Conservation (phyloP, 2,329 filamentous ascomycete species). For the Seiridium cupressi region DNA sequence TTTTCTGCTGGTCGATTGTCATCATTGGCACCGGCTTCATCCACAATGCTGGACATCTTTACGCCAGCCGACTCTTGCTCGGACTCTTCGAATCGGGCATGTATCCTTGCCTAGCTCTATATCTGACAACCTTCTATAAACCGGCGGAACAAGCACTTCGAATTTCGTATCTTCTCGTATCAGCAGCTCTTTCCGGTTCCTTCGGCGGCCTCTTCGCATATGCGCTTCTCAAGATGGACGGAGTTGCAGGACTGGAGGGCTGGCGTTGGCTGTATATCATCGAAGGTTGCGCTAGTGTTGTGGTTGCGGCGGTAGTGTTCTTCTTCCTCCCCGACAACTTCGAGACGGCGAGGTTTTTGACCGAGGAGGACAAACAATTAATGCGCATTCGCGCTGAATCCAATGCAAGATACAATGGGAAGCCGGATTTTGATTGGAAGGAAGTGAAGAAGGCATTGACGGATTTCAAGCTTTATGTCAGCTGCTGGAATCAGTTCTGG, state of each 20-base stretch:
- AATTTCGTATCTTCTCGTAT: conserved; percentile 47
- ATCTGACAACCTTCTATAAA: conserved; percentile 52
- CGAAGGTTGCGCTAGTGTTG: conserved; percentile 12
- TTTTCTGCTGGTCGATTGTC: conserved; percentile 46
- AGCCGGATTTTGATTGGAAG: conserved; percentile 8
- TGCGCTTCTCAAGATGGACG: conserved; percentile 14
- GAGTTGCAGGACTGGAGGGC: conserved; percentile 9
- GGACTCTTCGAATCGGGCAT: conserved; percentile 43
- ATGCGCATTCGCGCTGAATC: conserved; percentile 12
- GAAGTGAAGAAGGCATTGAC: conserved; percentile 14
- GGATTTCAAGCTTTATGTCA: conserved; percentile 13
- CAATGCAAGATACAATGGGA: conserved; percentile 5
- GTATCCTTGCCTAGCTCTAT: conserved; percentile 33
- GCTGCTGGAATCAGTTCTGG: conserved; percentile 4
- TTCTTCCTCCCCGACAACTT: conserved; percentile 14
- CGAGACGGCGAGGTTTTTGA: conserved; percentile 12
- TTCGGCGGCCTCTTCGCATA: conserved; percentile 20
- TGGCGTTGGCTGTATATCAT: conserved; percentile 16
- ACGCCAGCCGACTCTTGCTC: conserved; percentile 44
- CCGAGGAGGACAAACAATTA: conserved; percentile 13
- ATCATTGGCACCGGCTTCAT: conserved; percentile 46
- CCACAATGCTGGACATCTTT: conserved; percentile 37
- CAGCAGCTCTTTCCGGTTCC: conserved; percentile 18
- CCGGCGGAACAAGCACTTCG: conserved; percentile 44
- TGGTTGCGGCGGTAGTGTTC: conserved; percentile 9